Evolutionary conservation across 768 basidiomycete genomes (phyloP).

Genomic region (Rhizopogon salebrosus): DNA sequence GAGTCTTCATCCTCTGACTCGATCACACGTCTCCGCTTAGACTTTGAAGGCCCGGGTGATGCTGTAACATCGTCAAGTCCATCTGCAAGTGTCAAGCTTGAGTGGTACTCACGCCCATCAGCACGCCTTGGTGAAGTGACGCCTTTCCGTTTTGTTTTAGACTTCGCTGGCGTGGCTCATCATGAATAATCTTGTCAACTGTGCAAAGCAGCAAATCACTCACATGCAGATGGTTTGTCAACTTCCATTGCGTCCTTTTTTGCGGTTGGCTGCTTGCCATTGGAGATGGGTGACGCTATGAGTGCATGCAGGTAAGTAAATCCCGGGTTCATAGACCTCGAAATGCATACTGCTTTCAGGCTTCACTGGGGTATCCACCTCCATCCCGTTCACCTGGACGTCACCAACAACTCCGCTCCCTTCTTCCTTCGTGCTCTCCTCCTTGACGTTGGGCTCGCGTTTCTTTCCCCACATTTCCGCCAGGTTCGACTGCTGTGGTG

Average conservation of each 20-base stretch:
- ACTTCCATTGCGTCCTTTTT: neutral
- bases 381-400: neutral
- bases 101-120: conserved; percentile 8
- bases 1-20: conserved; percentile 50
- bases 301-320: neutral
- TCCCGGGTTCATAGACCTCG: neutral
- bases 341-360: neutral
- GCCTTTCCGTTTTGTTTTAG: conserved; percentile 35
- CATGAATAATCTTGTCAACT: neutral
- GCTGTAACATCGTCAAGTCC: conserved; percentile 14
- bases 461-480: conserved; percentile 69
- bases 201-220: neutral
- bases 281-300: neutral
- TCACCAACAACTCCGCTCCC: conserved; percentile 9
- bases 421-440: conserved; percentile 19
- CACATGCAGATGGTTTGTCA: neutral
- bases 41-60: conserved; percentile 17
- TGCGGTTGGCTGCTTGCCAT: neutral
- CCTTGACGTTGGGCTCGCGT: conserved; percentile 27
- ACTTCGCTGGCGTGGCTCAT: conserved; percentile 23
- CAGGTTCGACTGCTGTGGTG: conserved; percentile 75
- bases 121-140: conserved; percentile 18
- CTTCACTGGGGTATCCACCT: neutral
- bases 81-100: conserved; percentile 1
- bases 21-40: conserved; percentile 50